phyloP scores from a whole-genome alignment of 345 rosid genomes.

The Gossypium longicalyx region DNA sequence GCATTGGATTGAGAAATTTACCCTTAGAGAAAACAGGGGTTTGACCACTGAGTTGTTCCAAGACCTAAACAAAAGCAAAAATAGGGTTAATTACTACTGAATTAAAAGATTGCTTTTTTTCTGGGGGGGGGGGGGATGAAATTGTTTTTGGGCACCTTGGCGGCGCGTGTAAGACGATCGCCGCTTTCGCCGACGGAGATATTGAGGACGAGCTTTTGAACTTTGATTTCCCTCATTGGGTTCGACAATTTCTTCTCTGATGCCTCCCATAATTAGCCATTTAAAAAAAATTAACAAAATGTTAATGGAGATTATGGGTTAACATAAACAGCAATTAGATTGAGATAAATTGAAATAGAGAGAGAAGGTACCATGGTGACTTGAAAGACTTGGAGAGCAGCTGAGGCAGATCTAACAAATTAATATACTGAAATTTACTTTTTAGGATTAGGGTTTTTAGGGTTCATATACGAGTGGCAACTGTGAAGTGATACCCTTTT shows the following conservation, averaged over 20 bases:
- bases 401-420: background rate
- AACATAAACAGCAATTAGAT: background rate
- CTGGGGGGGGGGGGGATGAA: background rate
- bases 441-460: constrained; percentile 6
- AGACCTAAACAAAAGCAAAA: constrained; percentile 35
- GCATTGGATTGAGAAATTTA: constrained; percentile 11
- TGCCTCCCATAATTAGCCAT: constrained; percentile 36
- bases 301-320: background rate
- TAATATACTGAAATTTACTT: background rate
- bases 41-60: constrained; percentile 92
- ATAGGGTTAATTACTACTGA: background rate
- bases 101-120: background rate
- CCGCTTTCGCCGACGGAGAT: constrained; percentile 98
- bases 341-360: background rate
- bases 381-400: background rate
- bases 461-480: background rate
- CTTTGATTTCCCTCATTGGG: constrained; percentile 98
- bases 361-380: constrained; percentile 2
- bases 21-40: constrained; percentile 94
- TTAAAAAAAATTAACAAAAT: background rate
- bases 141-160: constrained; percentile 47
- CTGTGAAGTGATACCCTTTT: background rate
- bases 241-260: constrained; percentile 90
- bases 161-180: constrained; percentile 93
- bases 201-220: constrained; percentile 92